Evolutionary conservation across 148 eudicot species (phyloP).

Genomic region (Amaranthus cruentus): DNA sequence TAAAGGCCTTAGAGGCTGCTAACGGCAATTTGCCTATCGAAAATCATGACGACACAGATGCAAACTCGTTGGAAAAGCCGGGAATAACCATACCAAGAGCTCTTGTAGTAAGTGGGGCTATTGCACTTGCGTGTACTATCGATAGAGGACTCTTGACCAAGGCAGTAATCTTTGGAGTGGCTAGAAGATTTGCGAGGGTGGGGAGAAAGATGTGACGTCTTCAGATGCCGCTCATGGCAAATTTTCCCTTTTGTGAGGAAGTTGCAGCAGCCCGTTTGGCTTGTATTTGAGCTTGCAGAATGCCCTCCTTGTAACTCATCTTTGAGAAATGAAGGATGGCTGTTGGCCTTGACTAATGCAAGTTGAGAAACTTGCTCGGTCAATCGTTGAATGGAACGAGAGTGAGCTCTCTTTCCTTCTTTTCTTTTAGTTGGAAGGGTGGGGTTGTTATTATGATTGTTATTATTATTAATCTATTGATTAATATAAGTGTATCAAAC

Average conservation of each 20-base stretch:
- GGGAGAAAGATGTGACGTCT: not conserved
- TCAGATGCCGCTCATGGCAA: not conserved
- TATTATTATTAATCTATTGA: not conserved
- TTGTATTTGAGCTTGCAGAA: not conserved
- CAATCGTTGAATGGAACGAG: too few species aligned
- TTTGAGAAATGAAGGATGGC: not conserved
- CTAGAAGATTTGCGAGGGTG: slow-evolving; percentile 7
- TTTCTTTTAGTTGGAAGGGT: not conserved
- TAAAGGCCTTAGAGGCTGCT: slow-evolving; percentile 1
- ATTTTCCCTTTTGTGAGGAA: too few species aligned
- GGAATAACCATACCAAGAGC: slow-evolving; percentile 9
- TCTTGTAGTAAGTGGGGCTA: slow-evolving; percentile 6
- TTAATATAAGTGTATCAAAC: not conserved
- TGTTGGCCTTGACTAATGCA: not conserved
- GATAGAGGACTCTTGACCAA: slow-evolving; percentile 12
- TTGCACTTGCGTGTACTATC: slow-evolving; percentile 8
- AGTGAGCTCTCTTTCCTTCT: not conserved
- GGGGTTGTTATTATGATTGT: not conserved
- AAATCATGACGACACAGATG: not conserved
- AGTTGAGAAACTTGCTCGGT: not conserved
- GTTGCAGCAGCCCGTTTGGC: not conserved
- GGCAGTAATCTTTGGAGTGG: slow-evolving; percentile 14
- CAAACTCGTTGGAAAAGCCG: not conserved
- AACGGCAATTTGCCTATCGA: not conserved
- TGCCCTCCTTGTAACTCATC: not conserved